Base-by-base conservation (phyloP, 2,329 filamentous ascomycete species). In the Helminthosporium solani region DNA sequence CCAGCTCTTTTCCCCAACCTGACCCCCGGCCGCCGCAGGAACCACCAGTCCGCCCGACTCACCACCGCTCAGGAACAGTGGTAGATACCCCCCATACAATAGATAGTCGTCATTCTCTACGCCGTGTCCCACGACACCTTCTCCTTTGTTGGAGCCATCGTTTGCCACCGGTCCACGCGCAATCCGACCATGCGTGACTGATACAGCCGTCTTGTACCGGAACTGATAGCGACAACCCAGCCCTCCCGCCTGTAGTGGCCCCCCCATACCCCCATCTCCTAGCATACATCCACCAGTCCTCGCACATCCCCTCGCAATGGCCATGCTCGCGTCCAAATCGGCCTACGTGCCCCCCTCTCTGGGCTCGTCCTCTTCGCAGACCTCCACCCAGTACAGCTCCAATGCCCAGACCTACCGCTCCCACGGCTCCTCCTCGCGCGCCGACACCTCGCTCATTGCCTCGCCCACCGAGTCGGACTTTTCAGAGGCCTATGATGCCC, bases 391-490 rank as follows among this genome's bases (percentile, higher is more conserved):
- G 56, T 70, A 70, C 58, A 63, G 56, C 53, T 53, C 63, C 31
- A 63, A 47, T 54, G 52, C 63, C 36, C 58, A 62, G 44, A 62
- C 53, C 56, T 71, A 71, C 53, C 68, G 70, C 21, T 64, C 47
- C 40, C 68, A 70, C 41, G 51, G 58, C 28, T 53, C 67, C 12
- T 58, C 60, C 18, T 49, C 64, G 9, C 61, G 63, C 5, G 57
- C 68, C 20, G 67, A 77, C 48, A 80, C 86, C 49, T 69, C 70
- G 44, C 68, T 75, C 55, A 92, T 87, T 65, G 81, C 83, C 33
- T 95, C 89, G 66, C 90, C 91, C 35, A 96, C 90, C 55, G 89
- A 95, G 64, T 95, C 90, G 21, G 90, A 96, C 58, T 96, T 96
- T 71, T 94, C 89, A 19, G 90, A 95, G 56, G 73, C 70, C 33